These are phyloP conservation scores for Leptographium flavum DNA, from an alignment of 2,329 filamentous ascomycete genomes.

Conservation along the genomic window DNA sequence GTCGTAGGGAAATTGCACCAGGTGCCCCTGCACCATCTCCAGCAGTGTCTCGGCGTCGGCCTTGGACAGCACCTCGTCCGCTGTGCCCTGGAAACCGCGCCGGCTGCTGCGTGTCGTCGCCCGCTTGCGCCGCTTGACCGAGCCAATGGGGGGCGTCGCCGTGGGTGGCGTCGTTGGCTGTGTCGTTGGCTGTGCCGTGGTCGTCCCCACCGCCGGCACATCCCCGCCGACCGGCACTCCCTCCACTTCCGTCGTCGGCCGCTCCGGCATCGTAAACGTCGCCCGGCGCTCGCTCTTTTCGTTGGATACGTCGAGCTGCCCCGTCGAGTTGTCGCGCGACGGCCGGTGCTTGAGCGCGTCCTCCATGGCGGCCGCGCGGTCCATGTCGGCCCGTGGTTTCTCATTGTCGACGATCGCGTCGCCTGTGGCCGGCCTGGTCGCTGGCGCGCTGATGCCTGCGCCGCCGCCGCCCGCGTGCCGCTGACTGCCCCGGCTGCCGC, in stretches of 20 bases:
- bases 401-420: conserved; percentile 12
- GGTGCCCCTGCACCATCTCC: conserved; percentile 67
- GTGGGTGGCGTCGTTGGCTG: background rate
- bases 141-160: conserved; percentile 19
- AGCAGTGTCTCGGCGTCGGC: conserved; percentile 72
- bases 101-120: conserved; percentile 57
- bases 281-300: conserved; percentile 25
- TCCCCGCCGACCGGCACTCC: background rate
- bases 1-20: conserved; percentile 90
- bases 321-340: background rate
- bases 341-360: conserved; percentile 12
- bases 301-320: background rate
- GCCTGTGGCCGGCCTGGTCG: background rate
- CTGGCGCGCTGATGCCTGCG: background rate
- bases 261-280: conserved; percentile 41
- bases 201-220: background rate
- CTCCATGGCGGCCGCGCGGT: conserved; percentile 17
- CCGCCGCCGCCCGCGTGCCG: conserved; percentile 13
- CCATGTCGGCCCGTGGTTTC: conserved; percentile 14
- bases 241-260: conserved; percentile 17
- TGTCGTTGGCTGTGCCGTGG: conserved; percentile 9
- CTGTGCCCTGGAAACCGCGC: conserved; percentile 44
- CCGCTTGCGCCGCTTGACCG: conserved; percentile 48
- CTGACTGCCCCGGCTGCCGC: background rate
- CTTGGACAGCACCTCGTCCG: conserved; percentile 62